Percentiles rank a stretch among this genome's conserved stretches.
These are phyloP conservation scores for Graphilbum ipis-grandicollis DNA, from an alignment of 2,329 filamentous ascomycete genomes.

Conservation along the genomic window DNA sequence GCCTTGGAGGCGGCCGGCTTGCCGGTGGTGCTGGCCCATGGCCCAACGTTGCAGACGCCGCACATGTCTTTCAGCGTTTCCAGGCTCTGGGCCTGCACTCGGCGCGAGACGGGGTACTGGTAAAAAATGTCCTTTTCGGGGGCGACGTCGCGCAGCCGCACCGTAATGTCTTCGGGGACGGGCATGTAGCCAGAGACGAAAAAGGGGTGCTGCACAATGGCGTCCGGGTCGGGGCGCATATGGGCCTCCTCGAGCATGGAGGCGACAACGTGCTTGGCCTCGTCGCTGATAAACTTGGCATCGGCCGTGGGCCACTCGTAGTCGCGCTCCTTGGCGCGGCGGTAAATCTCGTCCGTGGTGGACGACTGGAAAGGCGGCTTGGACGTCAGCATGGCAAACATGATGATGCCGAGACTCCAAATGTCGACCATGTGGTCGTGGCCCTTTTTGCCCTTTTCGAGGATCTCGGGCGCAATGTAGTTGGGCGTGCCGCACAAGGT, in stretches of 20 bases:
- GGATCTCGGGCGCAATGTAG: constrained; percentile 92
- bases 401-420: constrained; percentile 95
- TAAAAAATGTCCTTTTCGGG: constrained; percentile 44
- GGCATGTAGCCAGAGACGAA: constrained; percentile 66
- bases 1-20: constrained; percentile 33
- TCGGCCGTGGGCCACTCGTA: constrained; percentile 63
- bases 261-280: constrained; percentile 63
- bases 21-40: constrained; percentile 28
- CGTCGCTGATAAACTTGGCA: constrained; percentile 53
- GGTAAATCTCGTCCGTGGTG: constrained; percentile 74
- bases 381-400: constrained; percentile 94
- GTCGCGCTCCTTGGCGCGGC: constrained; percentile 49
- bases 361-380: constrained; percentile 92
- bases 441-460: constrained; percentile 84
- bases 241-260: constrained; percentile 61
- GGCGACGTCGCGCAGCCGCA: constrained; percentile 36
- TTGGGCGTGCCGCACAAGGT: constrained; percentile 96
- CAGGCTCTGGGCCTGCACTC: constrained; percentile 27
- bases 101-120: constrained; percentile 24
- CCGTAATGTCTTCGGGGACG: constrained; percentile 36
- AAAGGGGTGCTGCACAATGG: constrained; percentile 64
- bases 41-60: constrained; percentile 39
- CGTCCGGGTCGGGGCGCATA: constrained; percentile 55
- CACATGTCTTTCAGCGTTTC: constrained; percentile 40
- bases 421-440: constrained; percentile 98